Evolutionary conservation across 2,329 filamentous ascomycete genomes (phyloP).

Genomic region (Ophiocordyceps camponoti-floridani): DNA sequence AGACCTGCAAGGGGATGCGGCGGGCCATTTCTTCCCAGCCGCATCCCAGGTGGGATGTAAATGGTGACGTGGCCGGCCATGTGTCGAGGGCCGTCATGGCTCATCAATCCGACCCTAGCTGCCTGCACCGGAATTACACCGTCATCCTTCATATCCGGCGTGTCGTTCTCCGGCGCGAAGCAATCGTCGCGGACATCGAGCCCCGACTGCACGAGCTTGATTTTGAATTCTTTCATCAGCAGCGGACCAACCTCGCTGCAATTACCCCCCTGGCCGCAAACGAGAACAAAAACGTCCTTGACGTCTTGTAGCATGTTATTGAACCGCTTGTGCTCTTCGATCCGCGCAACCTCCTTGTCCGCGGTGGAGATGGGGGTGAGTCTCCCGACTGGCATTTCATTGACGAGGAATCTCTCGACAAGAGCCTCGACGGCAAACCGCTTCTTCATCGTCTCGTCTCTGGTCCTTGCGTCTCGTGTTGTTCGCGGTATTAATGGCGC

Average conservation of each 20-base stretch:
- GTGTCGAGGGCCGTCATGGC: conserved; percentile 61
- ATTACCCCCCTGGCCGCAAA: conserved; percentile 73
- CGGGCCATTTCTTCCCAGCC: conserved; percentile 15
- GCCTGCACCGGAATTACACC: conserved; percentile 5
- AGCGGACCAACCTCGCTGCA: conserved; percentile 70
- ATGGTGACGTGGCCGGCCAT: conserved; percentile 74
- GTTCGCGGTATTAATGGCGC: conserved; percentile 38
- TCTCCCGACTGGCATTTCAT: neutral
- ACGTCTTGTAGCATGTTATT: conserved; percentile 43
- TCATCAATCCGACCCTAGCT: conserved; percentile 51
- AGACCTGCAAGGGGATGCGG: conserved; percentile 45
- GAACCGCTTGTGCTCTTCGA: conserved; percentile 29
- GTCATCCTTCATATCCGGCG: conserved; percentile 7
- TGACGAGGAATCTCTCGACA: conserved; percentile 8
- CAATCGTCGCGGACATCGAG: conserved; percentile 28
- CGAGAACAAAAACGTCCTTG: conserved; percentile 55
- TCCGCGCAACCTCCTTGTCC: conserved; percentile 14
- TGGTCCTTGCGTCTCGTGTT: too few species aligned
- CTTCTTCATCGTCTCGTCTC: too few species aligned
- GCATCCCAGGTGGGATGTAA: conserved; percentile 46
- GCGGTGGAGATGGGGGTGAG: too few species aligned
- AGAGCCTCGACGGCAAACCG: conserved; percentile 9
- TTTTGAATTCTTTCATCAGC: conserved; percentile 52
- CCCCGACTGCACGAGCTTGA: conserved; percentile 30
- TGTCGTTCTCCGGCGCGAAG: neutral